These are phyloP conservation scores for Dactylellina cionopaga DNA, from an alignment of 2,329 filamentous ascomycete species.

Conservation along the genomic window DNA sequence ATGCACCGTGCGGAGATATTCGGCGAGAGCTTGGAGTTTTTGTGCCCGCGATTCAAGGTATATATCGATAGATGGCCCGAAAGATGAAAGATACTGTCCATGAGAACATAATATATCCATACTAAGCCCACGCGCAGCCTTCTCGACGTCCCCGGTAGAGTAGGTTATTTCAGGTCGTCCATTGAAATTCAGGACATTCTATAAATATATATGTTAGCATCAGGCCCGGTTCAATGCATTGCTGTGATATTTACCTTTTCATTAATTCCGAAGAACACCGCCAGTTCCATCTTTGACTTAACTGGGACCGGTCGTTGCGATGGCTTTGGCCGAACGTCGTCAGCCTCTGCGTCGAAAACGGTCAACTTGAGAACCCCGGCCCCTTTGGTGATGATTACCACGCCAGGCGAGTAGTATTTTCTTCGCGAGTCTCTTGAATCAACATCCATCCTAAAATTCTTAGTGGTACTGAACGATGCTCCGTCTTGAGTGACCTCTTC, in stretches of 20 bases:
- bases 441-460: constrained; percentile 32
- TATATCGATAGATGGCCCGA: constrained; percentile 79
- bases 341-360: constrained; percentile 59
- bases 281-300: constrained; percentile 91
- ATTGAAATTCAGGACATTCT: constrained; percentile 86
- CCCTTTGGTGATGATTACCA: constrained; percentile 72
- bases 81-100: constrained; percentile 76
- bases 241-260: constrained; percentile 64
- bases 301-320: constrained; percentile 70
- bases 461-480: constrained; percentile 39
- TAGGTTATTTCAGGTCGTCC: constrained; percentile 75
- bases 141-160: constrained; percentile 74
- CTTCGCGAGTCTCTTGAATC: constrained; percentile 42
- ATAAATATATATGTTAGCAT: constrained; percentile 15
- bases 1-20: constrained; percentile 74
- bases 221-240: not conserved
- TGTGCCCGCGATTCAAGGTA: constrained; percentile 78
- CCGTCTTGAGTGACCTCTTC: constrained; percentile 65
- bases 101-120: constrained; percentile 81
- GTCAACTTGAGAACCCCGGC: constrained; percentile 70
- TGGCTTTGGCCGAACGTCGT: constrained; percentile 39
- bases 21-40: constrained; percentile 78
- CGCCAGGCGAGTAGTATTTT: constrained; percentile 63
- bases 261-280: constrained; percentile 87
- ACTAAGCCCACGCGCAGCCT: constrained; percentile 81